Conservation (phyloP, 1,284 basidiomycete genomes). For the Anthracocystis setariae region DNA sequence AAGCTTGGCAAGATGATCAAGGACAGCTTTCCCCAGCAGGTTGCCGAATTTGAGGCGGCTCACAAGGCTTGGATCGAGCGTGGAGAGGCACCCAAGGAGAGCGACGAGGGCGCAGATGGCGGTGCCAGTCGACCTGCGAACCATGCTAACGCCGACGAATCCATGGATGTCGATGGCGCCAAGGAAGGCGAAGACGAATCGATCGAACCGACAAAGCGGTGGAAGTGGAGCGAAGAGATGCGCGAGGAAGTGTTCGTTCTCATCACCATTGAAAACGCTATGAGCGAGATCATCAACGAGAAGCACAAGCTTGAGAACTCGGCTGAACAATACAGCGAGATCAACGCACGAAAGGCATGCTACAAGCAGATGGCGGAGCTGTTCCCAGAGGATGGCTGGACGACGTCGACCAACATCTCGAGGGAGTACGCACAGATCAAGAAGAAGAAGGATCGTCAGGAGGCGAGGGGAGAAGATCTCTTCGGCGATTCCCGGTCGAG, state of each 20-base stretch:
- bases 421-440: conserved; percentile 56
- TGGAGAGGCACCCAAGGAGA: conserved; percentile 42
- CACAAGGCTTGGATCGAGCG: conserved; percentile 46
- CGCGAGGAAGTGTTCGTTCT: conserved; percentile 60
- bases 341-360: conserved; percentile 61
- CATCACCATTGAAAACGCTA: conserved; percentile 64
- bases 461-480: conserved; percentile 44
- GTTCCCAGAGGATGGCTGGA: conserved; percentile 62
- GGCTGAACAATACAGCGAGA: conserved; percentile 59
- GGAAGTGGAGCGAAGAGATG: conserved; percentile 64
- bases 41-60: conserved; percentile 54
- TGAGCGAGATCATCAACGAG: conserved; percentile 63
- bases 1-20: conserved; percentile 47
- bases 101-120: conserved; percentile 15
- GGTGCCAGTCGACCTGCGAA: conserved; percentile 1
- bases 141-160: conserved; percentile 6
- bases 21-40: conserved; percentile 51
- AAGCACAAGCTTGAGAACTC: conserved; percentile 62
- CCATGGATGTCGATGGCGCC: conserved; percentile 33
- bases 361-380: conserved; percentile 63
- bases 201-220: conserved; percentile 56
- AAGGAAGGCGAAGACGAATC: conserved; percentile 38
- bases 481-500: conserved; percentile 42
- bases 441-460: conserved; percentile 56
- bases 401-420: conserved; percentile 62